Evolutionary conservation across 805 yeast species (phyloP).

Genomic region (Monosporozyma yasuniensis): DNA sequence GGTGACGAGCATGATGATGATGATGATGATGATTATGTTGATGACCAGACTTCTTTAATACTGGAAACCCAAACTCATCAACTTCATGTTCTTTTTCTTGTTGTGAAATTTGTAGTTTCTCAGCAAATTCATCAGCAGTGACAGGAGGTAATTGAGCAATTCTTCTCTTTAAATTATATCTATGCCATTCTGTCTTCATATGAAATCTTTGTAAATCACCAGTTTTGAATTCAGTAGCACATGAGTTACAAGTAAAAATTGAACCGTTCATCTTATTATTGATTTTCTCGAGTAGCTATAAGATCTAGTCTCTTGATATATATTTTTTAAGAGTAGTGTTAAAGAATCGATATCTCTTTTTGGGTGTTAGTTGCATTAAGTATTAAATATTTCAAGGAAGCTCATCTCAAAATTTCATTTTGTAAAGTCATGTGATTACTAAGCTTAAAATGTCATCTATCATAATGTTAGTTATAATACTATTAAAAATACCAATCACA

Average conservation of each 20-base stretch:
- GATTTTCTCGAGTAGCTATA: neutral
- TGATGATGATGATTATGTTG: neutral
- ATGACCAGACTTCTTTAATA: slow-evolving; percentile 19
- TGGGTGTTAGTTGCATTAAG: neutral
- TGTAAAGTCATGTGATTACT: neutral
- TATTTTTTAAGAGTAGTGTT: neutral
- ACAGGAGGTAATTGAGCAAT: slow-evolving; percentile 78
- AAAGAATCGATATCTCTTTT: neutral
- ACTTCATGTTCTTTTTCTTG: slow-evolving; percentile 25
- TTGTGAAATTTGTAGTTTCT: slow-evolving; percentile 32
- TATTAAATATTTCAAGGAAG: neutral
- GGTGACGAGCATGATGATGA: slow-evolving; percentile 2
- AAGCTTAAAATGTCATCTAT: neutral
- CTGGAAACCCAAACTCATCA: slow-evolving; percentile 35
- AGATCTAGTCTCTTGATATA: neutral
- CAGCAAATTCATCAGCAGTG: slow-evolving; percentile 41
- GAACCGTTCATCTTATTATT: slow-evolving; percentile 12
- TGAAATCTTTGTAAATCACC: slow-evolving; percentile 85
- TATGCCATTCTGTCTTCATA: slow-evolving; percentile 98
- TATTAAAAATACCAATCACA: too few species aligned
- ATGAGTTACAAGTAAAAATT: slow-evolving; percentile 75
- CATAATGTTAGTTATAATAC: neutral
- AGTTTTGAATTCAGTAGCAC: slow-evolving; percentile 68
- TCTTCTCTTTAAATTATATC: slow-evolving; percentile 88
- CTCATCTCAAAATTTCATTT: neutral